Evolutionary conservation across 2,329 filamentous ascomycete genomes (phyloP).

Genomic region (Aspergillus sergii): DNA sequence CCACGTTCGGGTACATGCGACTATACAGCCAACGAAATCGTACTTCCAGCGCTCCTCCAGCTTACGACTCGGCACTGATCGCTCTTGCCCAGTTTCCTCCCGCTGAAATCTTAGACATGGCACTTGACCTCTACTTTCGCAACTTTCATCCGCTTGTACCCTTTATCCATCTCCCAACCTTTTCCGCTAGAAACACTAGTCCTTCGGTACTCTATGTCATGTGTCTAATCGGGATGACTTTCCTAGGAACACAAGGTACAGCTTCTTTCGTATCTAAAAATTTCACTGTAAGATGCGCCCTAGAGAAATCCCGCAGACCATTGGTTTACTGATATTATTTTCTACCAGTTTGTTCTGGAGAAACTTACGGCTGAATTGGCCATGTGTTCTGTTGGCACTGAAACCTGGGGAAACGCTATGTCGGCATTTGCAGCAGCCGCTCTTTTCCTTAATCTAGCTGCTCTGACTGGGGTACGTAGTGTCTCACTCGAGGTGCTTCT

Average conservation of each 20-base stretch:
- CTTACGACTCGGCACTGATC: constrained; percentile 25
- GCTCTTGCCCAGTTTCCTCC: constrained; percentile 48
- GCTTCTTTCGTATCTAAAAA: constrained; percentile 53
- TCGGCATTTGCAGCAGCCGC: constrained; percentile 52
- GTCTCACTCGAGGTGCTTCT: background rate
- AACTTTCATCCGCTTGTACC: constrained; percentile 57
- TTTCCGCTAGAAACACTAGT: constrained; percentile 52
- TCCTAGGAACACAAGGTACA: constrained; percentile 55
- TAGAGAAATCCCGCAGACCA: background rate
- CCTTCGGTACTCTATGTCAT: constrained; percentile 53
- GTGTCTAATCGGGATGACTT: constrained; percentile 56
- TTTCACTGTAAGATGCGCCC: constrained; percentile 38
- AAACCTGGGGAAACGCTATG: constrained; percentile 46
- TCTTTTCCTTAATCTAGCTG: constrained; percentile 53
- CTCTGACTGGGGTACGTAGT: constrained; percentile 46
- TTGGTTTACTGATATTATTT: background rate
- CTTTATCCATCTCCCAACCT: constrained; percentile 57
- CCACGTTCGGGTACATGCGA: constrained; percentile 34
- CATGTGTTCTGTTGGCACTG: constrained; percentile 43
- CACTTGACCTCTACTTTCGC: constrained; percentile 57
- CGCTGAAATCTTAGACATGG: constrained; percentile 57
- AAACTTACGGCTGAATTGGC: constrained; percentile 48
- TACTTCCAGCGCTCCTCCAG: constrained; percentile 22
- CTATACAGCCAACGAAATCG: constrained; percentile 22
- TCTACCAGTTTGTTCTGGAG: constrained; percentile 34